Evolutionary conservation across 75 land plant species (phyloP).

Genomic region (Pinus tabuliformis): DNA sequence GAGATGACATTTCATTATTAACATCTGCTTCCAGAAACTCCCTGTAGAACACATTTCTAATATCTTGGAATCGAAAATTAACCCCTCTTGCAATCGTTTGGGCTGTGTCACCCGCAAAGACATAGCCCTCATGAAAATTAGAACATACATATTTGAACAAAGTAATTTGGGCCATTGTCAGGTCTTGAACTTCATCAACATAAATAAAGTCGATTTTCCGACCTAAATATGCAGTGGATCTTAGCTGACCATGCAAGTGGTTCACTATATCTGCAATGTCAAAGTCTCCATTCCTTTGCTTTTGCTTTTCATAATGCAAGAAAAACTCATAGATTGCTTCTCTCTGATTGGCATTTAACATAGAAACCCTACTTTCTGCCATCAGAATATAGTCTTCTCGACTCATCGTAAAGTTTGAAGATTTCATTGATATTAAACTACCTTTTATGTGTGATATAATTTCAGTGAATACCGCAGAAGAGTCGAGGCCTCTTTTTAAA

Average conservation of each 20-base stretch:
- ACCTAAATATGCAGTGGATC: slow-evolving; percentile 21
- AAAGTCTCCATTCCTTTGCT: slow-evolving; percentile 37
- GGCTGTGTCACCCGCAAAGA: slow-evolving; percentile 83
- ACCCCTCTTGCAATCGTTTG: slow-evolving; percentile 78
- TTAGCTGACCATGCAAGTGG: slow-evolving; percentile 48
- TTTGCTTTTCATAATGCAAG: slow-evolving; percentile 58
- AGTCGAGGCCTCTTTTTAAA: slow-evolving; percentile 36
- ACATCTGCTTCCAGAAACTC: slow-evolving; percentile 33
- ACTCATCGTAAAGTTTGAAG: slow-evolving; percentile 18
- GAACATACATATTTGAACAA: slow-evolving; percentile 50
- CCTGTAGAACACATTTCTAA: slow-evolving; percentile 49
- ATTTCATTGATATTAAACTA: slow-evolving; percentile 12
- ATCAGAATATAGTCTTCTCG: slow-evolving; percentile 30
- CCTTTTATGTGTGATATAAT: too few species aligned
- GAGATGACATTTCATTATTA: slow-evolving; percentile 3
- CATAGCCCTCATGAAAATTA: slow-evolving; percentile 54
- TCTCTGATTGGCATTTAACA: slow-evolving; percentile 29
- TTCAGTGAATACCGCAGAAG: too few species aligned
- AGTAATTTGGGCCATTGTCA: slow-evolving; percentile 61
- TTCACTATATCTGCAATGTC: slow-evolving; percentile 65
- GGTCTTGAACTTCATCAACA: slow-evolving; percentile 75
- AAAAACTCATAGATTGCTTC: slow-evolving; percentile 59
- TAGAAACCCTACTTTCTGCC: slow-evolving; percentile 36
- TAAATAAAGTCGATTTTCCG: slow-evolving; percentile 56
- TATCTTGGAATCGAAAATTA: slow-evolving; percentile 67